A percentile compares a stretch with the other conserved stretches of the same genome.
These are phyloP conservation scores for Stachybotrys echinatus DNA, from an alignment of 2,329 filamentous ascomycete genomes.

Conservation along the genomic window DNA sequence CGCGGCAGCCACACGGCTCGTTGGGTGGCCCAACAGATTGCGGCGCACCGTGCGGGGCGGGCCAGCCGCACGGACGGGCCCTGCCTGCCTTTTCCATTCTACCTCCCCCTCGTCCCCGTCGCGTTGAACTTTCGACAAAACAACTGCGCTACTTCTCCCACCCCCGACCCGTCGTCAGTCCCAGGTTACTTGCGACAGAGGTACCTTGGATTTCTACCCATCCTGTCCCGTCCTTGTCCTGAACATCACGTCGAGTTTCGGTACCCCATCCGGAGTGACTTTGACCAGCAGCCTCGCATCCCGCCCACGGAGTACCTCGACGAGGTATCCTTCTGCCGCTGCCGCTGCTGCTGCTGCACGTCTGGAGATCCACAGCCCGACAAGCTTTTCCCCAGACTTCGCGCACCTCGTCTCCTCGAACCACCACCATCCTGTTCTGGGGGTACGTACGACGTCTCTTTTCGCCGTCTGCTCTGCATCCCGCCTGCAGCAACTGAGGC, in stretches of 20 bases:
- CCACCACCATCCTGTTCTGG: neutral
- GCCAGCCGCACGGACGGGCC: neutral
- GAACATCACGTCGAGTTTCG: neutral
- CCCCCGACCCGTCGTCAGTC: neutral
- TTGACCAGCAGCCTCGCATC: neutral
- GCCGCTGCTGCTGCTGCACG: neutral
- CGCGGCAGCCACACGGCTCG: too few species aligned
- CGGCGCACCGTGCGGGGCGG: too few species aligned
- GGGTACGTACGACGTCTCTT: neutral
- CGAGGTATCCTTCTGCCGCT: neutral
- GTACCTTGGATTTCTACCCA: neutral
- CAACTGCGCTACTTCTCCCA: neutral
- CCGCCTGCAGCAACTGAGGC: too few species aligned
- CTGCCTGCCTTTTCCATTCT: neutral
- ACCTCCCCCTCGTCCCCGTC: neutral
- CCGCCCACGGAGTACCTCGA: too few species aligned
- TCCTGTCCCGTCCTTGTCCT: neutral
- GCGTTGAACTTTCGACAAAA: neutral
- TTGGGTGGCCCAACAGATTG: too few species aligned
- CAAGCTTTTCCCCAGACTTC: neutral
- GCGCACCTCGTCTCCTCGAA: neutral
- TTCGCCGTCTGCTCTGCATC: too few species aligned
- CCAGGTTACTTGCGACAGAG: neutral
- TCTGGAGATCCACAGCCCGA: neutral
- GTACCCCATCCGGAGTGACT: neutral